Evolutionary conservation across 371 early-diverging fungal genomes (phyloP), one percentile per base, ranked within the genome.

Genomic region (Apophysomyces elegans): DNA sequence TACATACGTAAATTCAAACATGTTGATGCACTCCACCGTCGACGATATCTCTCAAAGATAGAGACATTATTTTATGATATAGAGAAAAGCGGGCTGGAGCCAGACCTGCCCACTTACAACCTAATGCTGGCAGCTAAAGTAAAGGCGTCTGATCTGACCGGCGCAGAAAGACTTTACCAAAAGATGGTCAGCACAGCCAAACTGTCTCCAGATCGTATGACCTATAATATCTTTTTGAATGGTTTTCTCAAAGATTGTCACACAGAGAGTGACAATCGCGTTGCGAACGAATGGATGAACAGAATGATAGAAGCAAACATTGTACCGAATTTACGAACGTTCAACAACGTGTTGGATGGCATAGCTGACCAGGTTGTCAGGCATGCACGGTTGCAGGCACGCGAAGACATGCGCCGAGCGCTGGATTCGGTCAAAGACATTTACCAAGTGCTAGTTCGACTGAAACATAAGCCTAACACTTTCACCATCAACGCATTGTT

Each of bases 71-170:
- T 73, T 32, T 45, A 38, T 41, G 68, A 70, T 26, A 70, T 75
- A 68, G 39, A 56, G 2, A 63, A 71, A 56, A 63, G 67, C 32
- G 66, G 64, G 0, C 8, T 76, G 4, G 12, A 41, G 6, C 73
- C 68, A 11, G 67, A 76, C 32, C 67, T 67, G 6, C 46, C 66
- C 1, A 71, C 75, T 0, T 79, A 72, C 46, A 79, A 79, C 46
- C 45, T 76, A 26, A 57, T 72, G 11, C 39, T 79, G 5, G 63
- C 73, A 7, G 79, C 79, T 7, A 62, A 56, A 18, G 61, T 70
- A 4, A 74, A 70, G 37, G 14, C 57, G 14, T 18, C 21, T 21
- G 56, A 63, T 21, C 56, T 47, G 37, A 16, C 14, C 8, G 47
- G 56, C n/a, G 63, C 63, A 5, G 63, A 63, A 21, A 11, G 12